phyloP scores from a whole-genome alignment of 345 rosid species.

The Eucalyptus coolabah region DNA sequence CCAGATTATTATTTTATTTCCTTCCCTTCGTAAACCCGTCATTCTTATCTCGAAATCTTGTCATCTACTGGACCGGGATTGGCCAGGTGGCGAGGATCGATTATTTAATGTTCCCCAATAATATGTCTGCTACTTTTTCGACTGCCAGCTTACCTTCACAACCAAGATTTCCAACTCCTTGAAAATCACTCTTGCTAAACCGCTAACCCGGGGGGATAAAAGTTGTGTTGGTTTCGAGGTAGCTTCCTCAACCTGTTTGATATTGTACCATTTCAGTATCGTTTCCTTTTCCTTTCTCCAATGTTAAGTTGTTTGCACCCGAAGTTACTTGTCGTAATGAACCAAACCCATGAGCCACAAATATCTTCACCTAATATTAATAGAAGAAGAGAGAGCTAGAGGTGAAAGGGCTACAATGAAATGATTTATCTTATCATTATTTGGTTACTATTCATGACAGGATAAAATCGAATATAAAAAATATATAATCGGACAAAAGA shows the following conservation, averaged over 20 bases:
- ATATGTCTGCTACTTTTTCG: not conserved
- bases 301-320: not conserved
- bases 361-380: not conserved
- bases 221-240: not conserved
- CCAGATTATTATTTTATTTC: not conserved
- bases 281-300: not conserved
- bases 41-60: not conserved
- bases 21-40: not conserved
- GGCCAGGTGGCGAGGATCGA: not conserved
- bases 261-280: not conserved
- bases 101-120: not conserved
- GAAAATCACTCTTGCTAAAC: not conserved
- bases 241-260: not conserved
- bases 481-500: fast-evolving
- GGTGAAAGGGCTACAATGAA: not conserved
- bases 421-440: not conserved
- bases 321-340: not conserved
- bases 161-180: not conserved
- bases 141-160: not conserved
- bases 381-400: not conserved
- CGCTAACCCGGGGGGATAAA: not conserved
- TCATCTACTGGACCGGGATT: not conserved
- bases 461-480: fast-evolving
- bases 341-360: not conserved
- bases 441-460: not conserved